Evolutionary conservation across 2,329 filamentous ascomycete species (phyloP).

Genomic region (Fusarium multiceps): DNA sequence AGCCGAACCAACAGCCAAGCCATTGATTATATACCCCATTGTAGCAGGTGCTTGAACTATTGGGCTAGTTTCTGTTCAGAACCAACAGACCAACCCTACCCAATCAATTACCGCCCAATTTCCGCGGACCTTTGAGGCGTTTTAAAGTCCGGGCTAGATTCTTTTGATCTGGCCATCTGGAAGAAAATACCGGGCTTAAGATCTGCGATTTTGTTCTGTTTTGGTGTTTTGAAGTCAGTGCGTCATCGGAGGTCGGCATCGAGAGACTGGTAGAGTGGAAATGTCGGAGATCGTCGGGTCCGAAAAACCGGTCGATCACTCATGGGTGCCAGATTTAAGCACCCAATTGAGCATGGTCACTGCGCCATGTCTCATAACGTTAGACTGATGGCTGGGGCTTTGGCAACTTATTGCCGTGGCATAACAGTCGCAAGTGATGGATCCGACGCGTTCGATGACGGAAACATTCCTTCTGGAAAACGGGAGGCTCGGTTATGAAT

Average conservation of each 20-base stretch:
- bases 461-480: not conserved
- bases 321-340: no score
- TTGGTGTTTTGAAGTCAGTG: not conserved
- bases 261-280: no score
- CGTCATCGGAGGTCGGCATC: not conserved
- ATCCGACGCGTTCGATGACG: not conserved
- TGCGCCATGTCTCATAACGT: not conserved
- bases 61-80: not conserved
- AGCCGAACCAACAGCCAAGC: not conserved
- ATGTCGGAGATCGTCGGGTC: no score
- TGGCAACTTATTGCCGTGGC: not conserved
- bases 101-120: not conserved
- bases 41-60: not conserved
- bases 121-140: not conserved
- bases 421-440: not conserved
- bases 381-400: not conserved
- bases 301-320: no score
- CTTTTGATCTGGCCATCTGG: accelerated
- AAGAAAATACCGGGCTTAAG: not conserved
- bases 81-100: not conserved
- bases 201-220: not conserved
- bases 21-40: not conserved
- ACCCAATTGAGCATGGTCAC: not conserved
- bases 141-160: accelerated
- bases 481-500: not conserved